Evolutionary conservation across 2,329 filamentous ascomycete genomes (phyloP).

Genomic region (Nigrospora oryzae): DNA sequence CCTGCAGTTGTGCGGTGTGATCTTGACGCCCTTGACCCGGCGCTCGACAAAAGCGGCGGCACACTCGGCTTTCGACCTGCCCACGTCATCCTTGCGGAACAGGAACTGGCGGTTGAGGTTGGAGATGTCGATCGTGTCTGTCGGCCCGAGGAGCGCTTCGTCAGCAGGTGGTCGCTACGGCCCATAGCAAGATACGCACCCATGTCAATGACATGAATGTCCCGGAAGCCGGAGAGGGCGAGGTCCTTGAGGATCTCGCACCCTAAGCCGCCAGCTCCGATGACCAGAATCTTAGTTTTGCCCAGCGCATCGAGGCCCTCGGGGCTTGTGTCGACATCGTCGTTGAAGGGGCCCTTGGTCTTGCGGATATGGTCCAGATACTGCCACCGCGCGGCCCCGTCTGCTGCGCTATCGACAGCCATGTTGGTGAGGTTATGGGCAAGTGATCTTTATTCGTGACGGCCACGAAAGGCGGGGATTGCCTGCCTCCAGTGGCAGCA

Average conservation of each 20-base stretch:
- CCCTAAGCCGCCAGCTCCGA: constrained; percentile 86
- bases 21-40: constrained; percentile 81
- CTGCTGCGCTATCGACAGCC: constrained; percentile 6
- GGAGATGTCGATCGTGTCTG: constrained; percentile 96
- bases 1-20: constrained; percentile 86
- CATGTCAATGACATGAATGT: constrained; percentile 99
- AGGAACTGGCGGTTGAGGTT: constrained; percentile 97
- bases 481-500: no score
- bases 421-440: constrained; percentile 4
- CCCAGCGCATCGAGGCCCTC: constrained; percentile 51
- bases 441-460: no score
- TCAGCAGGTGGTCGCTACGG: constrained; percentile 3
- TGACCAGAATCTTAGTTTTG: constrained; percentile 66
- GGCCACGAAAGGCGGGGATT: no score
- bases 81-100: constrained; percentile 85
- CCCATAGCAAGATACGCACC: constrained; percentile 33
- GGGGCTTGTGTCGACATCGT: constrained; percentile 46
- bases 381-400: constrained; percentile 46
- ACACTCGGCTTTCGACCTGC: constrained; percentile 87
- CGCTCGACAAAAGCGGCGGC: constrained; percentile 87
- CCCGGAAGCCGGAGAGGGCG: constrained; percentile 87
- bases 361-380: constrained; percentile 76
- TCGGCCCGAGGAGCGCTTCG: constrained; percentile 3
- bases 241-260: constrained; percentile 97
- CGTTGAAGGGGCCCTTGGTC: constrained; percentile 72